Conservation (phyloP, 352 stramenopile species). For the Globisporangium acanthophoron region DNA sequence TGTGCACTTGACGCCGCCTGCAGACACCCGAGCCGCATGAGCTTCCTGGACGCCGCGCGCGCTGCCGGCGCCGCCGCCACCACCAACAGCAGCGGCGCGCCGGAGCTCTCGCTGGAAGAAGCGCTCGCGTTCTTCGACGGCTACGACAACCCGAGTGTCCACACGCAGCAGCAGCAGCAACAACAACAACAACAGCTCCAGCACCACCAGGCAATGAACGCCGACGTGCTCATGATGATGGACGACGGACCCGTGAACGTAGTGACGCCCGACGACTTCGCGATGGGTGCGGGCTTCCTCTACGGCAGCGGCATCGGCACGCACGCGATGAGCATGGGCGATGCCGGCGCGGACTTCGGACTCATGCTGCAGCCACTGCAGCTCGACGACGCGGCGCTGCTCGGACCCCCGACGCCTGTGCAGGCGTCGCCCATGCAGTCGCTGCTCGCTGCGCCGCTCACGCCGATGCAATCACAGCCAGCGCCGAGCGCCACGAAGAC, state of each 20-base stretch:
- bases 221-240: slow-evolving; percentile 17
- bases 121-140: slow-evolving; percentile 17
- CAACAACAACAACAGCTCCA: slow-evolving; percentile 1
- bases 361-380: slow-evolving; percentile 15
- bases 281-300: slow-evolving; percentile 2
- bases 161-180: slow-evolving; percentile 1
- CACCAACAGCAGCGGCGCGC: neutral
- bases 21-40: slow-evolving; percentile 2
- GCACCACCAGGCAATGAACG: neutral
- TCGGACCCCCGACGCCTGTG: neutral
- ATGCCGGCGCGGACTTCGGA: slow-evolving; percentile 3
- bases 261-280: neutral
- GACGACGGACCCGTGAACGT: slow-evolving; percentile 1
- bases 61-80: neutral
- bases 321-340: slow-evolving; percentile 1
- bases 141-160: slow-evolving; percentile 8
- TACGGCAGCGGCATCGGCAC: no score
- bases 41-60: slow-evolving; percentile 4
- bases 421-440: slow-evolving; percentile 6
- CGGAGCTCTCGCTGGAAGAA: slow-evolving; percentile 16
- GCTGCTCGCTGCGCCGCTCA: slow-evolving; percentile 5
- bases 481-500: neutral
- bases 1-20: neutral
- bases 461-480: neutral
- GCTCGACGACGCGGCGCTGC: slow-evolving; percentile 3